Evolutionary conservation across 768 basidiomycete species (phyloP).

Genomic region (Melanogaster broomeanus): DNA sequence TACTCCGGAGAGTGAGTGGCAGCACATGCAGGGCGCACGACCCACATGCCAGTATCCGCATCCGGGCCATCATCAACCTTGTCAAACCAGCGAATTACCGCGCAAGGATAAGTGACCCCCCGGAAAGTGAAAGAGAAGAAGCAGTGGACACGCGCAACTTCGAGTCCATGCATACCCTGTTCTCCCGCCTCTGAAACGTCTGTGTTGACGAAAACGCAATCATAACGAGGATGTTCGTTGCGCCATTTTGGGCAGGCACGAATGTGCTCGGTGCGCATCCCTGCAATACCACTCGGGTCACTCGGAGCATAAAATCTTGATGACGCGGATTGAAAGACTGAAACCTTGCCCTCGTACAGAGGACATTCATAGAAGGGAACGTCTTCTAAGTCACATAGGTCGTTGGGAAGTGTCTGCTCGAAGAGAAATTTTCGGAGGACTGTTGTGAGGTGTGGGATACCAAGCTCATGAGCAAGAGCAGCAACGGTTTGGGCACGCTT

Average conservation of each 20-base stretch:
- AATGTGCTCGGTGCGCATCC: constrained; percentile 29
- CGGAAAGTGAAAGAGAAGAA: constrained; percentile 27
- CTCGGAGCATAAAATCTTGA: constrained; percentile 29
- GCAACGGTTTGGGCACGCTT: background rate
- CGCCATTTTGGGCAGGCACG: constrained; percentile 20
- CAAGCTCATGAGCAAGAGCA: background rate
- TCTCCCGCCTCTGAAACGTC: constrained; percentile 6
- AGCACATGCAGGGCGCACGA: constrained; percentile 12
- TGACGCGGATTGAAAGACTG: constrained; percentile 21
- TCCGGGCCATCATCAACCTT: constrained; percentile 19
- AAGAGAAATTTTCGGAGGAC: background rate
- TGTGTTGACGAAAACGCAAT: constrained; percentile 23
- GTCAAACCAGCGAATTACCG: constrained; percentile 23
- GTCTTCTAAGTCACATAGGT: constrained; percentile 1
- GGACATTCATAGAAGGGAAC: constrained; percentile 8
- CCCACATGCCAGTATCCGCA: constrained; percentile 31
- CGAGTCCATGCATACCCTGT: constrained; percentile 16
- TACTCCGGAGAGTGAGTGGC: constrained; percentile 3
- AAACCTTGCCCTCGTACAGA: background rate
- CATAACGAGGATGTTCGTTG: constrained; percentile 4
- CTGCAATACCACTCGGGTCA: constrained; percentile 21
- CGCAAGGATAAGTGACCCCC: constrained; percentile 18
- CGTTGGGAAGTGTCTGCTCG: constrained; percentile 4
- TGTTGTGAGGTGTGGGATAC: background rate
- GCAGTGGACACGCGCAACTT: constrained; percentile 13